These are phyloP conservation scores for Cladophialophora chaetospira DNA, from an alignment of 2,329 filamentous ascomycete genomes.

Conservation along the genomic window DNA sequence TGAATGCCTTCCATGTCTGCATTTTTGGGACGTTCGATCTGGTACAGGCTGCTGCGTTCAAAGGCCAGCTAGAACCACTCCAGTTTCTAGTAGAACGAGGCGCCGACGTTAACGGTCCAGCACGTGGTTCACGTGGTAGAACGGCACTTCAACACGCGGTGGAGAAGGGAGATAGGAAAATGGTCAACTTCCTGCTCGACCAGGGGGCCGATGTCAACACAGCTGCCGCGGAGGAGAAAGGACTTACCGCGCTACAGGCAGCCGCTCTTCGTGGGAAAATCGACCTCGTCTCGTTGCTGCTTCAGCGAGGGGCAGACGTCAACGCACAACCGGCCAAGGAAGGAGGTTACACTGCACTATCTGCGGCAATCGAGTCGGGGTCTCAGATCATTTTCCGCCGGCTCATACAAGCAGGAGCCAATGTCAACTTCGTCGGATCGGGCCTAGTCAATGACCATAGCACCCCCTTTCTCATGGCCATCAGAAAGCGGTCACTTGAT, in stretches of 20 bases:
- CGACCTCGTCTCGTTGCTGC: not conserved
- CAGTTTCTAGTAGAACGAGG: not conserved
- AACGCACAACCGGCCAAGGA: not conserved
- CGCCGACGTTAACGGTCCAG: not conserved
- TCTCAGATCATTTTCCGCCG: not conserved
- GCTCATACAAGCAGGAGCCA: not conserved
- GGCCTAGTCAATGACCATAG: not conserved
- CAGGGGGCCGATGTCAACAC: not conserved
- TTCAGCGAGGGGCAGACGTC: not conserved
- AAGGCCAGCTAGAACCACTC: not conserved
- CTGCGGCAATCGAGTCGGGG: not conserved
- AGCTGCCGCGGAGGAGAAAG: not conserved
- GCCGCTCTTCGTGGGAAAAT: not conserved
- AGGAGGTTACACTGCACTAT: not conserved
- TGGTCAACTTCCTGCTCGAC: not conserved
- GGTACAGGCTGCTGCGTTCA: not conserved
- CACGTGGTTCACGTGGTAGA: not conserved
- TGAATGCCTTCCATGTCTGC: not conserved
- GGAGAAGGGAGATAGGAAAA: not conserved
- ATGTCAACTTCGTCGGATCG: not conserved
- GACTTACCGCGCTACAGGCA: not conserved
- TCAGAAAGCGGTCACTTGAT: too few species aligned
- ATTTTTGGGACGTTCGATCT: not conserved
- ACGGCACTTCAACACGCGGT: not conserved
- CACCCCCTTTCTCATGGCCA: not conserved